These are phyloP conservation scores for Xylaria multiplex DNA, from an alignment of 2,329 filamentous ascomycete species.

Conservation along the genomic window DNA sequence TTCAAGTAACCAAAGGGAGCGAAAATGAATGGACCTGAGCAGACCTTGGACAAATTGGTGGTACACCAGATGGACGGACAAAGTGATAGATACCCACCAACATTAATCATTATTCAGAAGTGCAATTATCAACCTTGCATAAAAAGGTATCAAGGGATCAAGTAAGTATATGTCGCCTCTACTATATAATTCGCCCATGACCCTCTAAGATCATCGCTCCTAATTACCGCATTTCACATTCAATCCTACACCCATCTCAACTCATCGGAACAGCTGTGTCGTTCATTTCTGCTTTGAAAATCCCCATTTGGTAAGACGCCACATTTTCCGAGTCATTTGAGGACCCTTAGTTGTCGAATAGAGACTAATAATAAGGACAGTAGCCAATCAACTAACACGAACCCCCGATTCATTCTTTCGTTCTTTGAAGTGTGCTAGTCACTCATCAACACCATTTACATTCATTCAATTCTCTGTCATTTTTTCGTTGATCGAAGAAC, in stretches of 20 bases:
- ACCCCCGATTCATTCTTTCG: conserved; percentile 13
- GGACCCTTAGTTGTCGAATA: neutral
- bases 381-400: conserved; percentile 2
- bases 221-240: neutral
- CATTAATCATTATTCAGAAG: neutral
- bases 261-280: conserved; percentile 1
- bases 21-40: conserved; percentile 2
- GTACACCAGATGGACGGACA: neutral
- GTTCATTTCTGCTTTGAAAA: conserved; percentile 3
- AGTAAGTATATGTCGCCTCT: neutral
- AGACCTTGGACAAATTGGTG: too few species aligned
- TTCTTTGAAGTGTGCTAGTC: conserved; percentile 14
- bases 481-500: conserved; percentile 1
- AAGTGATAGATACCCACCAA: neutral
- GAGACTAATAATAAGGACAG: conserved; percentile 13
- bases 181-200: neutral
- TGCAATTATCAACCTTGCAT: neutral
- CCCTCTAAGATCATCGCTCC: neutral
- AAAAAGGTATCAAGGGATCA: neutral
- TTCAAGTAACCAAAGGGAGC: conserved; percentile 1
- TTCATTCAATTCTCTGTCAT: neutral
- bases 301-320: neutral
- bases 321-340: neutral
- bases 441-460: neutral
- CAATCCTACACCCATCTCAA: neutral